A percentile compares a stretch with the other conserved stretches of the same genome.
Conservation (phyloP, 768 basidiomycete species). For the Lentinus brumalis region DNA sequence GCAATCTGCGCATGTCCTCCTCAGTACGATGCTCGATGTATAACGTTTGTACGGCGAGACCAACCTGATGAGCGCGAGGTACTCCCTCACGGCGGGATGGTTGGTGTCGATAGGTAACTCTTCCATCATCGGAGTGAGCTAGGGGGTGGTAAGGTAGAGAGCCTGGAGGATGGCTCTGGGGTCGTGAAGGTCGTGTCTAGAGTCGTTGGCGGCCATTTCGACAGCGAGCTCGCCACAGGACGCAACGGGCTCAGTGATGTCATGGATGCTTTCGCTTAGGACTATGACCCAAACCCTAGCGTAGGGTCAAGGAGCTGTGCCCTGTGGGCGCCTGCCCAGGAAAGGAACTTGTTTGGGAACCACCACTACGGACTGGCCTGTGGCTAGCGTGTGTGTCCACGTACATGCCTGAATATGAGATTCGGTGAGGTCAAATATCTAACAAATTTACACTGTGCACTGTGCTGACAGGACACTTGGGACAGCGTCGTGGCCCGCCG, state of each 20-base stretch:
- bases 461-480: too few relatives aligned
- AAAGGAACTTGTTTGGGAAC: too few relatives aligned
- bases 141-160: background rate
- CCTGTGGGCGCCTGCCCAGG: too few relatives aligned
- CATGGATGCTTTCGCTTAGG: background rate
- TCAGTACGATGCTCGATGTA: background rate
- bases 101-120: constrained; percentile 41
- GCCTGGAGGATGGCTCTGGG: too few relatives aligned
- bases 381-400: too few relatives aligned
- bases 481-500: too few relatives aligned
- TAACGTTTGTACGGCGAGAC: constrained; percentile 8
- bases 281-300: background rate
- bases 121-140: constrained; percentile 43
- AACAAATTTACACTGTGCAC: too few relatives aligned
- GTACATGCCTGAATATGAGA: too few relatives aligned
- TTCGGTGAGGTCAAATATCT: too few relatives aligned
- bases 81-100: constrained; percentile 65
- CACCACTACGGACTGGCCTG: too few relatives aligned
- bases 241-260: background rate
- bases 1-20: constrained; percentile 49
- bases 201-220: background rate
- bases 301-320: background rate
- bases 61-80: constrained; percentile 63
- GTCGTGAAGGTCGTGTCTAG: background rate
- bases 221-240: background rate